Percentiles rank a stretch among this genome's conserved stretches.
phyloP scores from a whole-genome alignment of 2,329 filamentous ascomycete species.

The Alternaria gaisen region DNA sequence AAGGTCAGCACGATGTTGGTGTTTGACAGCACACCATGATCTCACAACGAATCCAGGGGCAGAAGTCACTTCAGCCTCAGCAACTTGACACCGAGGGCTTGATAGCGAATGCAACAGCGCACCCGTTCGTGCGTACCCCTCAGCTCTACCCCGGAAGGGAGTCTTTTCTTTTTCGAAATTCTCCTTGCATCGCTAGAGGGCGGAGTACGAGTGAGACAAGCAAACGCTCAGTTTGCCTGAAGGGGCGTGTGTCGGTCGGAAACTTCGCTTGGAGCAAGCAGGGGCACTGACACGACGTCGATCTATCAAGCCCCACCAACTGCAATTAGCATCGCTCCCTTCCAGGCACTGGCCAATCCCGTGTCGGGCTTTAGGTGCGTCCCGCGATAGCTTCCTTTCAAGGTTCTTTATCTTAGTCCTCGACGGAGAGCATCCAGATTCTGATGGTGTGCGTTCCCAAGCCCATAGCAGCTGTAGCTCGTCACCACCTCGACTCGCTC shows the following conservation, averaged over 20 bases:
- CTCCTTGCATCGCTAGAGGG: constrained; percentile 27
- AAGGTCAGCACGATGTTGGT: constrained; percentile 29
- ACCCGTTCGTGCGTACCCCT: constrained; percentile 11
- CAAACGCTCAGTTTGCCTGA: constrained; percentile 22
- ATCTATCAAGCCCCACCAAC: constrained; percentile 32
- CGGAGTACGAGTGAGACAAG: constrained; percentile 32
- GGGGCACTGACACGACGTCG: constrained; percentile 43
- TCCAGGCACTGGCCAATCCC: constrained; percentile 37
- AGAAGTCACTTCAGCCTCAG: constrained; percentile 12
- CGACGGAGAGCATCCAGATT: constrained; percentile 14
- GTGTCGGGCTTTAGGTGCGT: constrained; percentile 42
- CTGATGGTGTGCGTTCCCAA: constrained; percentile 14
- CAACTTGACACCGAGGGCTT: constrained; percentile 17
- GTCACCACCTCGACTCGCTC: constrained; percentile 7
- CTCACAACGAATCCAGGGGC: constrained; percentile 23
- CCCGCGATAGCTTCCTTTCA: constrained; percentile 36
- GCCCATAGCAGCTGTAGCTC: background rate
- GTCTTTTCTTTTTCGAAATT: constrained; percentile 6
- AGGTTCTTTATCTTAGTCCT: constrained; percentile 25
- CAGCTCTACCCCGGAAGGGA: constrained; percentile 1
- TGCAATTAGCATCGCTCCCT: constrained; percentile 28
- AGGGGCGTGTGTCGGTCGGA: constrained; percentile 31
- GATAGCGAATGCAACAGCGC: constrained; percentile 20
- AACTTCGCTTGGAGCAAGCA: constrained; percentile 23
- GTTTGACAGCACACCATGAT: constrained; percentile 26